These are phyloP conservation scores for Panus rudis DNA, from an alignment of 768 basidiomycete species.

Conservation along the genomic window DNA sequence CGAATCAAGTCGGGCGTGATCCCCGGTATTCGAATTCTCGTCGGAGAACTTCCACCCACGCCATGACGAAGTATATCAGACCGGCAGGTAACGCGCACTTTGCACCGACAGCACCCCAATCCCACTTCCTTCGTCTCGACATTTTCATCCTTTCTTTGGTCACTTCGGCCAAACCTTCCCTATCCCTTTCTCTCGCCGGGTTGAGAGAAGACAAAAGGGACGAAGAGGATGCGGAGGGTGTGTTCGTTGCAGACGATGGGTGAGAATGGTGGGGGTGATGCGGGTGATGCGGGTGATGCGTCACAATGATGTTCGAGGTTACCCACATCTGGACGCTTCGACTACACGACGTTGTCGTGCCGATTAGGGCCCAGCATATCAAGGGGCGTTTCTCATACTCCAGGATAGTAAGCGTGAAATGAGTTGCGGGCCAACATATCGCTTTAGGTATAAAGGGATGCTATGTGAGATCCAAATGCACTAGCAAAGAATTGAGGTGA, in stretches of 20 bases:
- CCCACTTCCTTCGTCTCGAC: slow-evolving; percentile 58
- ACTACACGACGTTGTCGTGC: slow-evolving; percentile 79
- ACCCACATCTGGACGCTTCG: slow-evolving; percentile 92
- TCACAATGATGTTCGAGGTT: slow-evolving; percentile 68
- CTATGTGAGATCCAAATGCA: background rate
- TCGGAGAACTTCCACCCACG: slow-evolving; percentile 50
- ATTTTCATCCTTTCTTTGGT: slow-evolving; percentile 12
- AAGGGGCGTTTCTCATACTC: slow-evolving; percentile 66
- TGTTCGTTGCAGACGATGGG: slow-evolving; percentile 4
- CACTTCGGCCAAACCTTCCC: slow-evolving; percentile 1
- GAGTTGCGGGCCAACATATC: slow-evolving; percentile 95
- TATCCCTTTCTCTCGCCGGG: background rate
- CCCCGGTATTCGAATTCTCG: slow-evolving; percentile 32
- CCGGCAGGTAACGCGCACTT: slow-evolving; percentile 72
- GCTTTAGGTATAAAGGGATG: slow-evolving; percentile 40
- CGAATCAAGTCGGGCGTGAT: no score
- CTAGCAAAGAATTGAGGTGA: background rate
- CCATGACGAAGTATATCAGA: slow-evolving; percentile 71
- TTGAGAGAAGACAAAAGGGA: background rate
- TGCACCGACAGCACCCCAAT: slow-evolving; percentile 66
- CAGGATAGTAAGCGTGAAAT: slow-evolving; percentile 72
- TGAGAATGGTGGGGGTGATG: background rate
- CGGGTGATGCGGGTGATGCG: slow-evolving; percentile 7
- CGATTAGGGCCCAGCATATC: slow-evolving; percentile 86
- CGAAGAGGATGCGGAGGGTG: slow-evolving; percentile 5